phyloP scores from a whole-genome alignment of 345 rosid genomes.

The Citrus unshiu region DNA sequence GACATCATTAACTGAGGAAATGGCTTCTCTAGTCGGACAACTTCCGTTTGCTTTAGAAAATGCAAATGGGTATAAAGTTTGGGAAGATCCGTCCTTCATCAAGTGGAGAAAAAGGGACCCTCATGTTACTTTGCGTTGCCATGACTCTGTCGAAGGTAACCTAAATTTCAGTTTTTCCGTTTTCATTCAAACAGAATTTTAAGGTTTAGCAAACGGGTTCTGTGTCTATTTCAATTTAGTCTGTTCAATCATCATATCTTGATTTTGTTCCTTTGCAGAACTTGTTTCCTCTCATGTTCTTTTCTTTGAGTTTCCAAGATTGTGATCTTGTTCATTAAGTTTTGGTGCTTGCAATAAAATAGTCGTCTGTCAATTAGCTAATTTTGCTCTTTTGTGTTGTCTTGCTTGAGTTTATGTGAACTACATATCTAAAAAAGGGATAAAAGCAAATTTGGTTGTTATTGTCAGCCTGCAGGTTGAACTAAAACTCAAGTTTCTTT shows the following conservation, averaged over 20 bases:
- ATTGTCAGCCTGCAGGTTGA: not conserved
- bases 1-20: not conserved
- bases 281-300: not conserved
- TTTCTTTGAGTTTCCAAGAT: not conserved
- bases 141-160: conserved; percentile 79
- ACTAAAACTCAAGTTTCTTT: not conserved
- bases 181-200: not conserved
- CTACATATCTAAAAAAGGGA: not conserved
- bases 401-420: too few species aligned
- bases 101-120: conserved; percentile 88
- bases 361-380: too few species aligned
- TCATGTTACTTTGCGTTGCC: conserved; percentile 86
- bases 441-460: not conserved
- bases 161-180: not conserved
- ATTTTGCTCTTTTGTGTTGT: too few species aligned
- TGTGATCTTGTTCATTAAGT: not conserved
- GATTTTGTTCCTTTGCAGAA: not conserved
- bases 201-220: not conserved
- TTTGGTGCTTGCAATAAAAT: not conserved
- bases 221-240: not conserved
- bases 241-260: not conserved
- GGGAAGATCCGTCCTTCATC: conserved; percentile 85
- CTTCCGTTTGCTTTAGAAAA: conserved; percentile 51
- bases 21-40: conserved; percentile 49
- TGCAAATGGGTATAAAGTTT: conserved; percentile 56